Evolutionary conservation across 306 rosid species (phyloP).

Genomic region (Dryas alaskensis): DNA sequence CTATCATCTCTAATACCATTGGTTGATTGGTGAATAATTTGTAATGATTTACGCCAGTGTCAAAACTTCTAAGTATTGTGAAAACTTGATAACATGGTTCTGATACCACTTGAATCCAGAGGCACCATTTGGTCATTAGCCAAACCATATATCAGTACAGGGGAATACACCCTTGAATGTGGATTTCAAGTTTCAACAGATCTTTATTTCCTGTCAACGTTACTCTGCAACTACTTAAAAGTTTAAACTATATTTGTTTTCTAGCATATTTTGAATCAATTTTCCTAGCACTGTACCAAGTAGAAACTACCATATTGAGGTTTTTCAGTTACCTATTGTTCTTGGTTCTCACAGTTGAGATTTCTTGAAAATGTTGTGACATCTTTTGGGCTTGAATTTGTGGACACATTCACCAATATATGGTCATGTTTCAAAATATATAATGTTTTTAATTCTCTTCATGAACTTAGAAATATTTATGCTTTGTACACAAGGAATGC

Average conservation of each 20-base stretch:
- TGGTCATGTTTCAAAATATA: background rate
- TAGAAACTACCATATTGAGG: too few relatives aligned
- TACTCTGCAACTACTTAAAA: background rate
- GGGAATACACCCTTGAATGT: too few relatives aligned
- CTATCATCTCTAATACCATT: too few relatives aligned
- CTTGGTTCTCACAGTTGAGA: background rate
- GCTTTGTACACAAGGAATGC: too few relatives aligned
- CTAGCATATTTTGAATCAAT: background rate
- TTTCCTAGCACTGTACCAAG: background rate
- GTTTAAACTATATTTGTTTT: too few relatives aligned
- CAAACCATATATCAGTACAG: background rate
- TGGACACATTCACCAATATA: background rate
- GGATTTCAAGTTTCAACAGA: too few relatives aligned
- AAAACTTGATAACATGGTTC: background rate
- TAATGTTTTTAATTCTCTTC: too few relatives aligned
- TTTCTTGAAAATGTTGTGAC: background rate
- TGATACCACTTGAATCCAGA: background rate
- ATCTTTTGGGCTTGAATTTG: background rate
- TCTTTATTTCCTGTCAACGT: too few relatives aligned
- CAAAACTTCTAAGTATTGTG: background rate
- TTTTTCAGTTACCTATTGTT: background rate
- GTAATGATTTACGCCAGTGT: background rate
- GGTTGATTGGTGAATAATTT: background rate
- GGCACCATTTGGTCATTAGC: background rate
- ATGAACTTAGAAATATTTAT: too few relatives aligned